Evolutionary conservation across 2,329 filamentous ascomycete species (phyloP).

Genomic region (Fusarium sp.): DNA sequence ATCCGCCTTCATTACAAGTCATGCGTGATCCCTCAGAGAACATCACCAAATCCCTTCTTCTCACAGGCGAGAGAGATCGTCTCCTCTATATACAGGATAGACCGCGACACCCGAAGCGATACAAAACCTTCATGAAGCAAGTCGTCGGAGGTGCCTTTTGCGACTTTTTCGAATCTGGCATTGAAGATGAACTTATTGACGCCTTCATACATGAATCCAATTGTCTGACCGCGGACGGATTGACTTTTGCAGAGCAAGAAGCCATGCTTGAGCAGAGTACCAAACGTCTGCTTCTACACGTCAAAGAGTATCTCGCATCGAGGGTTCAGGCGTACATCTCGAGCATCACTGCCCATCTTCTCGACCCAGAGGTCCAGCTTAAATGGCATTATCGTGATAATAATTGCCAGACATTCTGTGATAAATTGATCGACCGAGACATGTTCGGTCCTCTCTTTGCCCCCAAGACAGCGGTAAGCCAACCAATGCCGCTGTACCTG

Average conservation of each 20-base stretch:
- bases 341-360: constrained; percentile 42
- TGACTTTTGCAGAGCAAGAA: constrained; percentile 14
- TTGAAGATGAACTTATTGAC: constrained; percentile 43
- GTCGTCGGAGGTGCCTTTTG: constrained; percentile 50
- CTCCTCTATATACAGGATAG: constrained; percentile 27
- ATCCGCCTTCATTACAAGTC: constrained; percentile 36
- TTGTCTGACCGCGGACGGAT: constrained; percentile 11
- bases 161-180: constrained; percentile 34
- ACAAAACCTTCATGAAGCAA: constrained; percentile 52
- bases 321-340: constrained; percentile 43
- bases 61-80: constrained; percentile 31
- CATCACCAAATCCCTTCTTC: constrained; percentile 33
- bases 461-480: neutral
- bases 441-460: constrained; percentile 45
- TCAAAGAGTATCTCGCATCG: constrained; percentile 38
- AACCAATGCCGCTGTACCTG: constrained; percentile 44
- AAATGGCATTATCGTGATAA: constrained; percentile 46
- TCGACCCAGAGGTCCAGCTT: constrained; percentile 39
- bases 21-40: constrained; percentile 15
- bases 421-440: constrained; percentile 44
- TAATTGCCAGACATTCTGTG: constrained; percentile 51
- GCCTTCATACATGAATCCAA: constrained; percentile 38
- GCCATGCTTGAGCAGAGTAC: constrained; percentile 12
- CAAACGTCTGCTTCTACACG: constrained; percentile 13
- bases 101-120: constrained; percentile 42